A percentile compares a stretch with the other conserved stretches of the same genome.
phyloP scores from a whole-genome alignment of 1,284 basidiomycete species.

The Sphaerobolus stellatus region DNA sequence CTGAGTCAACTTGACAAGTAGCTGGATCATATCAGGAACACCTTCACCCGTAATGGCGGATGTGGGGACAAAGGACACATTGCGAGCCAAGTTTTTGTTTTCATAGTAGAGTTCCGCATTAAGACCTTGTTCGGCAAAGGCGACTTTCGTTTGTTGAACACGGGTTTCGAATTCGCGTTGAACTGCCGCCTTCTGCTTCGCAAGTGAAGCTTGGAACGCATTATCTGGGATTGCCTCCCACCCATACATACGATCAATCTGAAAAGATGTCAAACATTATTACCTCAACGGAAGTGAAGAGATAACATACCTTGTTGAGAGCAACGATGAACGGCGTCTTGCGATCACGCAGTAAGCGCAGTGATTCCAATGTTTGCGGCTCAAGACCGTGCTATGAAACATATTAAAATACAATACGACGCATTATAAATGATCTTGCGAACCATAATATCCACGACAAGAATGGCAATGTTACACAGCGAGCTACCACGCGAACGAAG shows the following conservation, averaged over 20 bases:
- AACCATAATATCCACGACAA: conserved; percentile 99
- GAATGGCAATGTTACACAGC: conserved; percentile 97
- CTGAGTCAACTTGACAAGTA: conserved; percentile 96
- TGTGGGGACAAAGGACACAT: conserved; percentile 96
- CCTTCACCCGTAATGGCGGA: conserved; percentile 98
- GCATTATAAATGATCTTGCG: conserved; percentile 23
- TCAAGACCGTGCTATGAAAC: conserved; percentile 87
- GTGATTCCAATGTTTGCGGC: conserved; percentile 95
- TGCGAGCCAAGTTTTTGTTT: conserved; percentile 93
- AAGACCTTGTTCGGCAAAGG: conserved; percentile 96
- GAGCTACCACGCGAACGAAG: conserved; percentile 95
- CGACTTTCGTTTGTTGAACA: conserved; percentile 80
- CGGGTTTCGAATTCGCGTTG: conserved; percentile 95
- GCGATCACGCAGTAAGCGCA: conserved; percentile 88
- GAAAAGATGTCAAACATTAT: conserved; percentile 12
- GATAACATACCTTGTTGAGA: conserved; percentile 79
- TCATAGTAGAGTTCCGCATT: conserved; percentile 97
- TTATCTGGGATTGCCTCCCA: conserved; percentile 93
- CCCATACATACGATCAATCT: conserved; percentile 97
- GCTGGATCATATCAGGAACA: conserved; percentile 99
- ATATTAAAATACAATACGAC: not conserved
- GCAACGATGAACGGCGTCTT: conserved; percentile 99
- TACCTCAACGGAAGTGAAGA: conserved; percentile 11
- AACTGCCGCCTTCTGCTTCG: conserved; percentile 80
- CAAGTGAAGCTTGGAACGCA: conserved; percentile 87